Evolutionary conservation across 2,329 filamentous ascomycete species (phyloP).

Genomic region (Claviceps pazoutovae): DNA sequence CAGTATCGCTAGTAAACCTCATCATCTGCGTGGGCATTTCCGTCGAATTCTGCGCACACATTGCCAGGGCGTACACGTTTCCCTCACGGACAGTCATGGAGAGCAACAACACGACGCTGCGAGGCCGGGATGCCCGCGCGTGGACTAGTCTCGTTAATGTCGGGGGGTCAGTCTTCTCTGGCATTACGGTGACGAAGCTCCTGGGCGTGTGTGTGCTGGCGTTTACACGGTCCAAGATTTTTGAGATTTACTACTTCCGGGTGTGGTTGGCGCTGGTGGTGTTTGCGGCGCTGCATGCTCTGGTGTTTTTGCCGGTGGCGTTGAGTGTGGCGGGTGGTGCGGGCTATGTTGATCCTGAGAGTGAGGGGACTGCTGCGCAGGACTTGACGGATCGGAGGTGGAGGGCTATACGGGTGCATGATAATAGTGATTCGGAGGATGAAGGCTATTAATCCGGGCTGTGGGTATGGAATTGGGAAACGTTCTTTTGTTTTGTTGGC

Average conservation of each 20-base stretch:
- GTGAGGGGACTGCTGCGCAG: slow-evolving; percentile 77
- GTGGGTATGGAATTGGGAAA: too few species aligned
- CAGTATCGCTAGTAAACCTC: slow-evolving; percentile 87
- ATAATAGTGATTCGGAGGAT: slow-evolving; percentile 62
- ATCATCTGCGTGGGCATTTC: slow-evolving; percentile 95
- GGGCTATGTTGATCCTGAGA: slow-evolving; percentile 78
- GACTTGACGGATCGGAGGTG: slow-evolving; percentile 72
- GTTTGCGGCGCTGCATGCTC: slow-evolving; percentile 75
- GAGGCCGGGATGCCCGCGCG: slow-evolving; percentile 68
- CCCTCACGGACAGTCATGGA: slow-evolving; percentile 74
- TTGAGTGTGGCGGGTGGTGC: slow-evolving; percentile 74
- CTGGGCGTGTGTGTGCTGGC: slow-evolving; percentile 84
- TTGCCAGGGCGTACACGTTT: slow-evolving; percentile 92
- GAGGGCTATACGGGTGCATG: slow-evolving; percentile 62
- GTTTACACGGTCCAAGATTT: slow-evolving; percentile 94
- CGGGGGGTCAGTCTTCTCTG: slow-evolving; percentile 84
- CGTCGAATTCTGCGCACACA: slow-evolving; percentile 95
- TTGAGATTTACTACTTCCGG: slow-evolving; percentile 98
- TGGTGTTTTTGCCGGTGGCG: slow-evolving; percentile 83
- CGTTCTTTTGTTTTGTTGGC: not conserved
- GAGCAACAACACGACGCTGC: slow-evolving; percentile 58
- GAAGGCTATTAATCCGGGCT: slow-evolving; percentile 24
- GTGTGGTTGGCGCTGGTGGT: slow-evolving; percentile 88
- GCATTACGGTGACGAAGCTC: slow-evolving; percentile 92
- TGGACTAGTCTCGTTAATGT: slow-evolving; percentile 94